Percentiles rank a stretch among this genome's conserved stretches.
Conservation (phyloP, 495 filamentous ascomycete species). For the Penicillium canescens region DNA sequence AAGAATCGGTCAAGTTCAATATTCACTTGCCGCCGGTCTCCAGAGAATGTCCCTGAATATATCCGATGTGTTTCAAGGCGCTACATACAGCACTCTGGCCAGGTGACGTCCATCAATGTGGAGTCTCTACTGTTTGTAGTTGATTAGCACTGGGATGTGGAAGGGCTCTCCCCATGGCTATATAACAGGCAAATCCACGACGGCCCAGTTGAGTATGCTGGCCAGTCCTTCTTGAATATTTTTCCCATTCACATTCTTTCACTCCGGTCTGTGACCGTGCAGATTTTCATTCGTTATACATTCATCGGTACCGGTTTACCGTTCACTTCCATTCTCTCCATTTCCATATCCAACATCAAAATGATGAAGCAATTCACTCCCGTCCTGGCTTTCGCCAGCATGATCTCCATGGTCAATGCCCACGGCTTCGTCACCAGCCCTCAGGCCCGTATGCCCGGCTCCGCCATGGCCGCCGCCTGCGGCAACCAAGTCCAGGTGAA, state of each 20-base stretch:
- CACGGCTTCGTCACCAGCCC: constrained; percentile 66
- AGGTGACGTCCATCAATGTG: background rate
- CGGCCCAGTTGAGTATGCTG: constrained; percentile 15
- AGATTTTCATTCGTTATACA: constrained; percentile 26
- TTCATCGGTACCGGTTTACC: constrained; percentile 36
- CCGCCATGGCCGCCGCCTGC: constrained; percentile 59
- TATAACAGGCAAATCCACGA: constrained; percentile 10
- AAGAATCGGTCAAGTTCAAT: background rate
- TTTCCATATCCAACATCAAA: background rate
- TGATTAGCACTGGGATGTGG: constrained; percentile 16
- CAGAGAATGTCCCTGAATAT: constrained; percentile 1
- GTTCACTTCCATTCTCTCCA: constrained; percentile 25
- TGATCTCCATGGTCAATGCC: constrained; percentile 53
- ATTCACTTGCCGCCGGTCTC: constrained; percentile 13
- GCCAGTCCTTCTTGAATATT: constrained; percentile 16
- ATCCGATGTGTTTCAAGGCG: constrained; percentile 19
- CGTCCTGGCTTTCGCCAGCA: constrained; percentile 41
- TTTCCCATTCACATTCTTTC: constrained; percentile 25
- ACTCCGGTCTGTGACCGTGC: constrained; percentile 41
- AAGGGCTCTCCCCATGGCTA: constrained; percentile 8
- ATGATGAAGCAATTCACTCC: constrained; percentile 37
- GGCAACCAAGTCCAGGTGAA: constrained; percentile 61
- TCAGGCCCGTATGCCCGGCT: constrained; percentile 57
- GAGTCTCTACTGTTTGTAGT: constrained; percentile 15
- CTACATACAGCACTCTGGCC: constrained; percentile 1